Evolutionary conservation across 2,329 filamentous ascomycete species (phyloP).

Genomic region (Sporothrix humicola): DNA sequence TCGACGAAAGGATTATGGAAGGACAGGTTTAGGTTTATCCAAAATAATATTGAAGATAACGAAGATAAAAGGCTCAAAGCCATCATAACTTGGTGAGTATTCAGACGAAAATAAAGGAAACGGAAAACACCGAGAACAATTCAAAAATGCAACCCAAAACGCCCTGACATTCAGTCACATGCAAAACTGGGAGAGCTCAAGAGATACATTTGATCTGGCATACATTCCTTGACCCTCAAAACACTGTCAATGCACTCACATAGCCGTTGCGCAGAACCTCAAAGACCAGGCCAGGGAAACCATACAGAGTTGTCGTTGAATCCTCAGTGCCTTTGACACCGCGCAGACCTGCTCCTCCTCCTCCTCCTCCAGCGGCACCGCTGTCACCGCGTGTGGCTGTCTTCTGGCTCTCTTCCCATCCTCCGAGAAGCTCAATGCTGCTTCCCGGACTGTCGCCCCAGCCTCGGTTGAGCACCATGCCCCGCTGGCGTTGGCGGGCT

Average conservation of each 20-base stretch:
- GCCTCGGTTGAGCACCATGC: conserved; percentile 90
- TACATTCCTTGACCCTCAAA: conserved; percentile 55
- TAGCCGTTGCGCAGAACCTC: conserved; percentile 93
- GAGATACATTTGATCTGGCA: no score
- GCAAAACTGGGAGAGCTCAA: not conserved
- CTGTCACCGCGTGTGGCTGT: conserved; percentile 47
- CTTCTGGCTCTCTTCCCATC: conserved; percentile 68
- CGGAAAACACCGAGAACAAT: not conserved
- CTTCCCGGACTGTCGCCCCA: conserved; percentile 92
- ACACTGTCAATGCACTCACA: conserved; percentile 88
- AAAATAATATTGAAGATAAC: no score
- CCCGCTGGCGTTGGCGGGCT: conserved; percentile 60
- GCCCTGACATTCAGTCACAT: conserved; percentile 8
- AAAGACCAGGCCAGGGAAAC: conserved; percentile 92
- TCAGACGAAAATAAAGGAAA: not conserved
- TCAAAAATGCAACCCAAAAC: not conserved
- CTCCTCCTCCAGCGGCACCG: conserved; percentile 35
- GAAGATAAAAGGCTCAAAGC: no score
- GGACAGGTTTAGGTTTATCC: no score
- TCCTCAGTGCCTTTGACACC: conserved; percentile 61
- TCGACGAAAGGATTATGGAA: no score
- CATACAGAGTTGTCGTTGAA: conserved; percentile 81
- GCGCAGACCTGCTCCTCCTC: conserved; percentile 45
- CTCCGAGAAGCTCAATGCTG: conserved; percentile 82
- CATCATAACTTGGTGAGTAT: not conserved